Evolutionary conservation across 495 filamentous ascomycete species (phyloP), one percentile per base, ranked within the genome.

Genomic region (Rhypophila decipiens): DNA sequence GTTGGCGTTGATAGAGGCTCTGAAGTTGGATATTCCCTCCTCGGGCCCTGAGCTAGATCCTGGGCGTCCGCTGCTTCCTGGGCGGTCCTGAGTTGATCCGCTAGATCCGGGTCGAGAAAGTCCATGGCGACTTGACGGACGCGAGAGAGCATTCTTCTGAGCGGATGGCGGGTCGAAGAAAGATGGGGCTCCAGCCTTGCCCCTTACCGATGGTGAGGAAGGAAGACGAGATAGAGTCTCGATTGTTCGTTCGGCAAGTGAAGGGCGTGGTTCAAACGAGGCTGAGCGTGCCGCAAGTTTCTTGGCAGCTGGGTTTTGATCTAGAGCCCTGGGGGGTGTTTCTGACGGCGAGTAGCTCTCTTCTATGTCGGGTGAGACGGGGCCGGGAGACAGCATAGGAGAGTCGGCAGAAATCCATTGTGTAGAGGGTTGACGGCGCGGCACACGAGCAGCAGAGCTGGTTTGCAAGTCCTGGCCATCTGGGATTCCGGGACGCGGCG

Each of bases 211-310:
- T 3, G 72, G 72, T 12, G 72, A 75, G 0, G 70, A 73, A 7
- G 72, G 71, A 15, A 76, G 21, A 20, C 70, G 67, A 10, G 70
- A 56, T 13, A 76, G 52, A 0, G 72, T 74, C 52, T 76, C 70
- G 9, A 76, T 68, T 8, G 72, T 76, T 46, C 72, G 63, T 41
- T 76, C 72, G 5, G 66, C 49, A 8, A 75, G 65, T 0, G 72
- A 71, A 3, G 59, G 67, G 11, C 52, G 59, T 17, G 57, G 61
- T 33, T 59, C 68, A 23, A 45, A 62, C 41, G 51, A 55, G 20
- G 23, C 56, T 31, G 24, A 27, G 29, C 38, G 50, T n/a, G 4
- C 21, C 15, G n/a, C n/a, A n/a, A n/a, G n/a, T n/a, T n/a, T n/a
- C n/a, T n/a, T n/a, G n/a, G n/a, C n/a, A n/a, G n/a, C n/a, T n/a